These are phyloP conservation scores for Fonsecaea nubica DNA, from an alignment of 2,329 filamentous ascomycete species.

Conservation along the genomic window DNA sequence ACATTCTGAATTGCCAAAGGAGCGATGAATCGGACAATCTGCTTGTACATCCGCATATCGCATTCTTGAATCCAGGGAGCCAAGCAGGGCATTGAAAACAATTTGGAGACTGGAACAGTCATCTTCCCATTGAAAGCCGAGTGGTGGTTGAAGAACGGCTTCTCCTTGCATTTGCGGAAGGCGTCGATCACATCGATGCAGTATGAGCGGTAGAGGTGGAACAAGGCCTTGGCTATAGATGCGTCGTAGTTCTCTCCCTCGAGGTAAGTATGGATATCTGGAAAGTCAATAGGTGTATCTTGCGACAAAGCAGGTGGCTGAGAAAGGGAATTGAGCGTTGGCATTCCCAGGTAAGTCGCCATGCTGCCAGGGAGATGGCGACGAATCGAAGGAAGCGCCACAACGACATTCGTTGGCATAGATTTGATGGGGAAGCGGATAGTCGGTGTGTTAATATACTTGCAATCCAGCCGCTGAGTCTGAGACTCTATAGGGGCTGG, in stretches of 20 bases:
- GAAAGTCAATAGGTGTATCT: conserved; percentile 77
- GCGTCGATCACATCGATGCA: conserved; percentile 95
- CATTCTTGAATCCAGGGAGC: conserved; percentile 95
- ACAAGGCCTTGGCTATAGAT: conserved; percentile 84
- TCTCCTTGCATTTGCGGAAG: conserved; percentile 94
- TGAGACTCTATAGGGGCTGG: conserved; percentile 2
- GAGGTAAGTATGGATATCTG: conserved; percentile 82
- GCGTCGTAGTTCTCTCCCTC: conserved; percentile 71
- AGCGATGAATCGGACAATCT: conserved; percentile 91
- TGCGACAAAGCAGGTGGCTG: conserved; percentile 65
- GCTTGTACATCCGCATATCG: conserved; percentile 94
- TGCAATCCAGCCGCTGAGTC: conserved; percentile 36
- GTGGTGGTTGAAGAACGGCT: conserved; percentile 93
- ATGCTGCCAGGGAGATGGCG: conserved; percentile 44
- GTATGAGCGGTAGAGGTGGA: conserved; percentile 88
- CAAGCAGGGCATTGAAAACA: conserved; percentile 80
- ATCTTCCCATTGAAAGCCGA: conserved; percentile 95
- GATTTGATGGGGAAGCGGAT: conserved; percentile 35
- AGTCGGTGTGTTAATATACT: conserved; percentile 38
- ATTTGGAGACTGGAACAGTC: conserved; percentile 93
- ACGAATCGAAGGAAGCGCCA: conserved; percentile 40
- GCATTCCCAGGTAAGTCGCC: conserved; percentile 55
- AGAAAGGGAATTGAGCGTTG: conserved; percentile 36
- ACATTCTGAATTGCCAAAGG: conserved; percentile 90
- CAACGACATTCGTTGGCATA: conserved; percentile 33